phyloP scores from a whole-genome alignment of 148 eudicot species.

The Chenopodium formosanum region DNA sequence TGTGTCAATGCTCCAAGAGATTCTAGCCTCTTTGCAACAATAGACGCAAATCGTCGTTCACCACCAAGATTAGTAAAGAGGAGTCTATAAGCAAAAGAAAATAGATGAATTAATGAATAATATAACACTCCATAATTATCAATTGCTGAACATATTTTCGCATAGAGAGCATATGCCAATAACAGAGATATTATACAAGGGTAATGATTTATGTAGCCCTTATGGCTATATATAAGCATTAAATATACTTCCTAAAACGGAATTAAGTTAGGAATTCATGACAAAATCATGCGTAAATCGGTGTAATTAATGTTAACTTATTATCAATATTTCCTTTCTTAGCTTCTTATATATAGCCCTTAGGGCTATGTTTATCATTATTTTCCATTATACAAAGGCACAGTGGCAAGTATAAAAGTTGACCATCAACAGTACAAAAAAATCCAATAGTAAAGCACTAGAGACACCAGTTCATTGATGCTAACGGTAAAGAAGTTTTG shows the following conservation, averaged over 20 bases:
- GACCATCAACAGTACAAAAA: not conserved
- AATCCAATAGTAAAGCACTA: not conserved
- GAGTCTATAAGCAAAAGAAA: slow-evolving; percentile 49
- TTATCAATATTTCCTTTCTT: too few relatives aligned
- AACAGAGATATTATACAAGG: too few relatives aligned
- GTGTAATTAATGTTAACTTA: too few relatives aligned
- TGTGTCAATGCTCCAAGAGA: slow-evolving; percentile 97
- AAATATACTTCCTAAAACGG: too few relatives aligned
- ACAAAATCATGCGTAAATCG: too few relatives aligned
- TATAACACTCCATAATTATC: not conserved
- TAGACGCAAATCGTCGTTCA: slow-evolving; percentile 95
- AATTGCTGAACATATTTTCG: not conserved
- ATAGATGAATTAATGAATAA: not conserved
- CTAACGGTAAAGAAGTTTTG: too few relatives aligned
- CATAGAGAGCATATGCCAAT: not conserved
- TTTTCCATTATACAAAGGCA: not conserved
- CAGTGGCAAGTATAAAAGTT: not conserved
- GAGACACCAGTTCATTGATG: too few relatives aligned
- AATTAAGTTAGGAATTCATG: too few relatives aligned
- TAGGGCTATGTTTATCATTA: too few relatives aligned
- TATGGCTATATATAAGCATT: too few relatives aligned
- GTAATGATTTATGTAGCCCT: too few relatives aligned
- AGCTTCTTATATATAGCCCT: too few relatives aligned
- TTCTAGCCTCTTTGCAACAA: slow-evolving; percentile 94
- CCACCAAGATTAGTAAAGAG: slow-evolving; percentile 96